Evolutionary conservation across 768 basidiomycete genomes (phyloP).

Genomic region (Amanita thiersii): DNA sequence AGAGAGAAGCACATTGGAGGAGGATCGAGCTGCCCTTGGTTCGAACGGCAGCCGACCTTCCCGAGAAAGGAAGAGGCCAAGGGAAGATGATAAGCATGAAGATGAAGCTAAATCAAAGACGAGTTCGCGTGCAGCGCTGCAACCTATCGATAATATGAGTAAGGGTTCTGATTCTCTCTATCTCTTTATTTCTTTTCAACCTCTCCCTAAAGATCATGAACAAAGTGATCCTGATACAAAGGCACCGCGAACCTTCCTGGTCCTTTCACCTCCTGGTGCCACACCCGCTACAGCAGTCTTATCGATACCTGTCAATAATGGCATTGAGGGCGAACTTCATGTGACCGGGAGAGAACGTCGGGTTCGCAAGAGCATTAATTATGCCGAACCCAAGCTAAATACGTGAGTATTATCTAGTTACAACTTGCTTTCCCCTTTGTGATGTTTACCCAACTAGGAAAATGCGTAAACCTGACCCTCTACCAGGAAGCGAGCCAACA

Average conservation of each 20-base stretch:
- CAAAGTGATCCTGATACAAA: constrained; percentile 11
- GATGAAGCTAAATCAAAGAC: constrained; percentile 50
- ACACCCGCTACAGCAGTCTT: constrained; percentile 11
- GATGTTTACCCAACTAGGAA: constrained; percentile 38
- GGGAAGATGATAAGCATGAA: constrained; percentile 26
- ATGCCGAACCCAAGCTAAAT: constrained; percentile 82
- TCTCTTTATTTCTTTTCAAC: background rate
- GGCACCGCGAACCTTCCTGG: background rate
- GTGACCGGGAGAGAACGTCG: constrained; percentile 46
- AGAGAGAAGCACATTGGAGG: constrained; percentile 18
- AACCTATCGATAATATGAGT: constrained; percentile 39
- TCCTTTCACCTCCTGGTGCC: background rate
- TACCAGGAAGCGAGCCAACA: constrained; percentile 23
- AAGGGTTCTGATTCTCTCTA: constrained; percentile 6
- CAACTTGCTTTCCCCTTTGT: constrained; percentile 9
- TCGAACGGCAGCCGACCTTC: constrained; percentile 16
- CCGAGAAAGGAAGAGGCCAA: constrained; percentile 32
- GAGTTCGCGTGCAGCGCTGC: constrained; percentile 38
- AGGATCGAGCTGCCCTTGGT: constrained; percentile 12
- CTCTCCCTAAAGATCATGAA: constrained; percentile 13
- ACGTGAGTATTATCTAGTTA: constrained; percentile 45
- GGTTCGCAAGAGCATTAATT: constrained; percentile 74
- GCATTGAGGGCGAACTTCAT: constrained; percentile 25
- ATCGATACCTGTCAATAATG: constrained; percentile 43
- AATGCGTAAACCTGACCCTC: constrained; percentile 80